Conservation (phyloP, 2,329 filamentous ascomycete species). For the Fusarium circinatum region DNA sequence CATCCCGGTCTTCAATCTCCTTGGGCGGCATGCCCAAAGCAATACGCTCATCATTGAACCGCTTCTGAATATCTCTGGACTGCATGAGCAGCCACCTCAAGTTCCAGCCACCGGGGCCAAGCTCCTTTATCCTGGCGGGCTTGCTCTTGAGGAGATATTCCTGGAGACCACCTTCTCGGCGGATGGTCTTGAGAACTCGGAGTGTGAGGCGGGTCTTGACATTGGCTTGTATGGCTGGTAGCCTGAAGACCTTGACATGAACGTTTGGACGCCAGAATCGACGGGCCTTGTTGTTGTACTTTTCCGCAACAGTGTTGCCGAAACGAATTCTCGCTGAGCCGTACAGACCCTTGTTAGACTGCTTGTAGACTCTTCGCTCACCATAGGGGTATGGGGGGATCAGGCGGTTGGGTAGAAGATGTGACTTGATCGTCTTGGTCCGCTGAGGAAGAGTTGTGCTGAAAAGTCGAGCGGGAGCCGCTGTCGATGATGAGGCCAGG, state of each 20-base stretch:
- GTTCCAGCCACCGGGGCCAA: constrained; percentile 91
- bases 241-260: constrained; percentile 74
- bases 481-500: constrained; percentile 30
- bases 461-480: constrained; percentile 45
- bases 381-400: constrained; percentile 79
- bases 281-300: constrained; percentile 75
- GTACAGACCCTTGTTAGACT: constrained; percentile 80
- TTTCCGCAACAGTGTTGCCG: constrained; percentile 80
- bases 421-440: constrained; percentile 55
- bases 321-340: constrained; percentile 77
- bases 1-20: constrained; percentile 50
- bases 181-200: constrained; percentile 77
- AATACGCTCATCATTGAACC: constrained; percentile 72
- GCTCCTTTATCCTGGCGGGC: constrained; percentile 79
- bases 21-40: constrained; percentile 68
- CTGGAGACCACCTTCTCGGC: constrained; percentile 89
- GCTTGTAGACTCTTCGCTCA: constrained; percentile 77
- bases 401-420: constrained; percentile 59
- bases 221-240: constrained; percentile 67
- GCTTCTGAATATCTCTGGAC: constrained; percentile 70
- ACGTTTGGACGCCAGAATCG: constrained; percentile 82
- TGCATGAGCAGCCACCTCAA: constrained; percentile 92
- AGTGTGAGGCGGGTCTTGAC: constrained; percentile 76
- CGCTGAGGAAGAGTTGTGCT: constrained; percentile 49
- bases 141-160: constrained; percentile 89